Base-by-base conservation (phyloP, 2,329 filamentous ascomycete species). In the Didymella exigua region DNA sequence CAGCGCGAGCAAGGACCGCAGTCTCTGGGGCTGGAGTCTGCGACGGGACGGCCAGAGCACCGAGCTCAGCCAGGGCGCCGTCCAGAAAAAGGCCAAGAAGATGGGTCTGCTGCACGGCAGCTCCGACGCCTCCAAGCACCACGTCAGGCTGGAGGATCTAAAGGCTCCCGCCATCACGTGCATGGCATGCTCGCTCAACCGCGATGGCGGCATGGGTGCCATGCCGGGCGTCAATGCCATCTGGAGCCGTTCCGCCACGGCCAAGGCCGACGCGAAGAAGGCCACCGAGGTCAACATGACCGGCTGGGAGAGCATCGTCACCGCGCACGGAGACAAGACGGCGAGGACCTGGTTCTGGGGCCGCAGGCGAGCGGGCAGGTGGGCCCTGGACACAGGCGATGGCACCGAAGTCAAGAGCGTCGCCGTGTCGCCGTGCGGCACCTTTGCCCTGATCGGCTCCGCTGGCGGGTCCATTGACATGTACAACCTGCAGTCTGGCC, bases 291-390 rank as follows among this genome's bases (percentile, higher is more conserved):
- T 87, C 66, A 84, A 86, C 42, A 87, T 86, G 79, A 96, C 93
- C 2, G 95, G 95, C 1, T 99, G 95, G 95, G 96, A 99, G 75
- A 97, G 93, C 70, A 87, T 99, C 6, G 86, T 99, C 2, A 99
- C 95, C 4, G 93, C 92, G 9, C 96, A 99, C 72, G 86, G 89
- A 46, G 93, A 98, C 69, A 84, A 87, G 38, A 90, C 85, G 70
- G 95, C 92, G 16, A 86, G 95, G 48, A 98, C 95, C 1, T 99
- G 95, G 95, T 97, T 97, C 77, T 98, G 95, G 93, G 95, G 93
- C 5, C 88, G 91, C 52, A 97, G 96, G 76, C 87, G 89, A 66
- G 93, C 95, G 43, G 95, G 95, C 10, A 84, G 95, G 60, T 99
- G 95, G 95, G 89, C 90, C 0, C 91, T 99, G 64, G 87, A 90